Percentiles rank a stretch among this genome's conserved stretches.
Evolutionary conservation across 495 filamentous ascomycete species (phyloP).

Genomic region (Talaromyces adpressus): DNA sequence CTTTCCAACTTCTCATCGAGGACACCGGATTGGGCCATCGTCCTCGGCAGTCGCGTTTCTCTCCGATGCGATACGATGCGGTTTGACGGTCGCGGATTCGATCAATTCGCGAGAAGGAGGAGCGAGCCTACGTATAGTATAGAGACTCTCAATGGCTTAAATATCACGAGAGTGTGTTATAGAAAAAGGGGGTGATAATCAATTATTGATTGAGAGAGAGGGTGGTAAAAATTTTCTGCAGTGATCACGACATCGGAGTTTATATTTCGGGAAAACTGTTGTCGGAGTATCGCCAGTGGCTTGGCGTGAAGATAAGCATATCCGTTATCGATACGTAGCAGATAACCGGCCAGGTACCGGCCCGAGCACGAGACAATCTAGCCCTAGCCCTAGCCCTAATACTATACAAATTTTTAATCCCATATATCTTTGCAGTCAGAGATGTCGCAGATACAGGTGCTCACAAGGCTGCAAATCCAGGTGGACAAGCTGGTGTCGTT

Average conservation of each 20-base stretch:
- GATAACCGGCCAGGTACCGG: neutral
- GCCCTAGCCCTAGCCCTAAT: neutral
- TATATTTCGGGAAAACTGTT: neutral
- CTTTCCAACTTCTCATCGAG: neutral
- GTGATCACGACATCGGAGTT: neutral
- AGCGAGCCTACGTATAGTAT: neutral
- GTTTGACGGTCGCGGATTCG: neutral
- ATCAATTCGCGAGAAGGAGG: neutral
- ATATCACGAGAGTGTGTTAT: neutral
- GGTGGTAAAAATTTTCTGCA: neutral
- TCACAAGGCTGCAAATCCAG: too few relatives aligned
- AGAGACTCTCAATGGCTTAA: neutral
- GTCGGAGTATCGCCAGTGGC: neutral
- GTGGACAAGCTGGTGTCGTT: too few relatives aligned
- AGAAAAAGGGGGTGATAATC: neutral
- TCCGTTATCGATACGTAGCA: neutral
- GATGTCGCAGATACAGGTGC: too few relatives aligned
- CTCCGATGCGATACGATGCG: neutral
- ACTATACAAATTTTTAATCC: too few relatives aligned
- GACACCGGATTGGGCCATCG: neutral
- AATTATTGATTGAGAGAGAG: neutral
- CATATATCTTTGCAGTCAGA: too few relatives aligned
- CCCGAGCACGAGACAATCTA: neutral
- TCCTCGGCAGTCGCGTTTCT: neutral
- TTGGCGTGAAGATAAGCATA: neutral